Evolutionary conservation across 1,284 basidiomycete species (phyloP).

Genomic region (Heterobasidion occidentale): DNA sequence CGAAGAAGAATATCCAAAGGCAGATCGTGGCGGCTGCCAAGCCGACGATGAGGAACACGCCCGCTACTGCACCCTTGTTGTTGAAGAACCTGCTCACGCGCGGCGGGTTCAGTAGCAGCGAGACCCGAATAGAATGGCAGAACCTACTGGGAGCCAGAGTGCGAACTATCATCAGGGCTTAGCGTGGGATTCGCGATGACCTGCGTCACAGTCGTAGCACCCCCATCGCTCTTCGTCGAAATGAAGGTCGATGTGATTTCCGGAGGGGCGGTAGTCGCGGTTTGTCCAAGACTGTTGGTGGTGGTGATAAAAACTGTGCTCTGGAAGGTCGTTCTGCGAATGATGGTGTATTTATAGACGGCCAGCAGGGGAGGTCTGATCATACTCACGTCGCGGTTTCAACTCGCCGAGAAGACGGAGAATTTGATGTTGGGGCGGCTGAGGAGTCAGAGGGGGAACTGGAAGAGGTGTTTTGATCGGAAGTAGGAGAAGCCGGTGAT

Average conservation of each 20-base stretch:
- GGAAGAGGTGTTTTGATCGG: not conserved
- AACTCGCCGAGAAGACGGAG: not conserved
- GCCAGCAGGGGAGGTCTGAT: not conserved
- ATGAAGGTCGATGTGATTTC: constrained; percentile 48
- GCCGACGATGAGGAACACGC: constrained; percentile 71
- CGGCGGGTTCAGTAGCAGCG: constrained; percentile 7
- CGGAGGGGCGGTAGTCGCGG: constrained; percentile 42
- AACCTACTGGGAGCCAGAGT: constrained; percentile 36
- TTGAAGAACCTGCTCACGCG: constrained; percentile 50
- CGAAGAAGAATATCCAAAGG: constrained; percentile 62
- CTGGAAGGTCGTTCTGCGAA: constrained; percentile 44
- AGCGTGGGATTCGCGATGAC: constrained; percentile 60
- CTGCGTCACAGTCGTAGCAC: constrained; percentile 47
- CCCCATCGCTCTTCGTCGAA: constrained; percentile 45
- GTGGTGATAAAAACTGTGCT: constrained; percentile 47
- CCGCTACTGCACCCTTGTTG: constrained; percentile 70
- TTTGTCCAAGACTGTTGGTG: constrained; percentile 47
- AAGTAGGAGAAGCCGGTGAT: not conserved
- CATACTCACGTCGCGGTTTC: not conserved
- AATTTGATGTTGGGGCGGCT: constrained; percentile 1
- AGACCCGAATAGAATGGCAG: not conserved
- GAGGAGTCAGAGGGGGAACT: not conserved
- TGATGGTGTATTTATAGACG: constrained; percentile 2
- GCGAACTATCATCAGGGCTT: constrained; percentile 28
- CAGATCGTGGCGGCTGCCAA: constrained; percentile 62